Conservation (phyloP, 176 grass and related monocot genomes). For the Zea luxurians region DNA sequence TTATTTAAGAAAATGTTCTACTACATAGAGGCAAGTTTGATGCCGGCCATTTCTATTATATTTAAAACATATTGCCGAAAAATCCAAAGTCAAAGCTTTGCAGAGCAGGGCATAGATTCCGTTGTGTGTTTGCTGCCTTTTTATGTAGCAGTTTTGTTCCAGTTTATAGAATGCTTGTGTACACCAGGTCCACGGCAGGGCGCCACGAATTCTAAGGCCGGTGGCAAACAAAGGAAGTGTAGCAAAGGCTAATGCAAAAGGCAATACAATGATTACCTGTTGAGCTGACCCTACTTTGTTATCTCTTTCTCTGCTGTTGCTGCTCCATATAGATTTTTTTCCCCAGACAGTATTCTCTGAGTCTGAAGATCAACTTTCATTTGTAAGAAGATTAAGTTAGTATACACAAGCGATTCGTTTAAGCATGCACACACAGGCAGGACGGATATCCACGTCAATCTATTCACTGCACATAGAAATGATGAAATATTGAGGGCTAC, state of each 20-base stretch:
- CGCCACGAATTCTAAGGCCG: conserved; percentile 34
- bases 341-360: not conserved
- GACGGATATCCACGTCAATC: not conserved
- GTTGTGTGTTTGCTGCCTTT: no score
- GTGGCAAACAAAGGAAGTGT: conserved; percentile 46
- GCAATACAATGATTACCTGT: conserved; percentile 56
- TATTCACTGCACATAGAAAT: not conserved
- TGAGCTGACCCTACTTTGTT: conserved; percentile 55
- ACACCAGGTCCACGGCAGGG: conserved; percentile 45
- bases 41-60: no score
- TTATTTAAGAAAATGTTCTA: no score
- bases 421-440: not conserved
- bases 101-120: no score
- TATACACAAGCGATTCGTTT: not conserved
- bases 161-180: conserved; percentile 14
- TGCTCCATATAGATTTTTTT: conserved; percentile 5
- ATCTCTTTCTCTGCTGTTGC: conserved; percentile 24
- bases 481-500: not conserved
- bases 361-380: not conserved
- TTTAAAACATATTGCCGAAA: no score
- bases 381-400: not conserved
- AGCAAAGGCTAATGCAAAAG: conserved; percentile 50
- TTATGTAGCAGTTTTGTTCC: not conserved
- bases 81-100: no score
- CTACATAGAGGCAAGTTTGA: no score